Evolutionary conservation across 192 early-diverging fungal species (phyloP).

Genomic region (Spizellomyces punctatus): DNA sequence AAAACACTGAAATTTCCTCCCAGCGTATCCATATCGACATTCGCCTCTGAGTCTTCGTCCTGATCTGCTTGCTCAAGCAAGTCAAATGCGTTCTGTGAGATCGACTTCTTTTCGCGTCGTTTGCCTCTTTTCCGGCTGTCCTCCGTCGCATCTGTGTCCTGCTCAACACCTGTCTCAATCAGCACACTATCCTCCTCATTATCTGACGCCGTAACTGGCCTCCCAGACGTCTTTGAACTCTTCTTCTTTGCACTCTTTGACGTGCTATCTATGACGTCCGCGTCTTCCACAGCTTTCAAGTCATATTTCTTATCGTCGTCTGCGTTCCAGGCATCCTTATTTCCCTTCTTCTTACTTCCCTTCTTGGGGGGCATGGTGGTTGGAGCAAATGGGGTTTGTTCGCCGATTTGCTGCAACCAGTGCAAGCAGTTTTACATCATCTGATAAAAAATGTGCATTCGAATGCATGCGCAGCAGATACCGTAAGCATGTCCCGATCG

Average conservation of each 20-base stretch:
- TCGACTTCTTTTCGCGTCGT: neutral
- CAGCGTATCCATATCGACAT: constrained; percentile 4
- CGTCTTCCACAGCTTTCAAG: neutral
- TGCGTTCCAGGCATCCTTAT: constrained; percentile 27
- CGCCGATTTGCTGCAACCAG: no score
- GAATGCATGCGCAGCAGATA: no score
- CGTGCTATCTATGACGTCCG: neutral
- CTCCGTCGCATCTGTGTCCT: constrained; percentile 1
- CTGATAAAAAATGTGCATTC: no score
- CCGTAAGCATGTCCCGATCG: no score
- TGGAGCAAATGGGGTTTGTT: neutral
- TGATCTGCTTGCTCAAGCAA: constrained; percentile 1
- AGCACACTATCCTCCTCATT: constrained; percentile 20
- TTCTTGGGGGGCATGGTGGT: constrained; percentile 25
- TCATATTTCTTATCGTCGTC: constrained; percentile 17
- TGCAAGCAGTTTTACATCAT: no score
- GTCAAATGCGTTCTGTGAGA: neutral
- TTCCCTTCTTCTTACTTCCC: constrained; percentile 16
- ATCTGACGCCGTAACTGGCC: constrained; percentile 15
- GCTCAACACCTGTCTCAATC: constrained; percentile 19
- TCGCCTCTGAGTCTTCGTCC: constrained; percentile 12
- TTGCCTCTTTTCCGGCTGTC: constrained; percentile 16
- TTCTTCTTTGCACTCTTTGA: neutral
- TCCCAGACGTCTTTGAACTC: constrained; percentile 3
- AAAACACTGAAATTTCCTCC: neutral